Base-by-base conservation (phyloP, 306 rosid genomes). In the Vicia faba region DNA sequence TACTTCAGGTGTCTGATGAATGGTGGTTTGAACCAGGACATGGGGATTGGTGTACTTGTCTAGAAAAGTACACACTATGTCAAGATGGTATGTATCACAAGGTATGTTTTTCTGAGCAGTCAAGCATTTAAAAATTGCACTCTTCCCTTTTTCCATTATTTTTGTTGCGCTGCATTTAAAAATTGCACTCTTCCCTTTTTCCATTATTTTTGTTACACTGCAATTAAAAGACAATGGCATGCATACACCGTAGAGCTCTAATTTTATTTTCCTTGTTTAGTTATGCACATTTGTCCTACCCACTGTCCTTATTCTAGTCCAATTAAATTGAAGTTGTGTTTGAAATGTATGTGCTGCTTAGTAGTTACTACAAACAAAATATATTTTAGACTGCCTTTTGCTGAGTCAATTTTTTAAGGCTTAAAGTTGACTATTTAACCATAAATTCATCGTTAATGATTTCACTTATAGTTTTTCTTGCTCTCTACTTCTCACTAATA, bases 21-120 rank as follows among this genome's bases (percentile, higher is more conserved):
- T 92, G 98, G 96, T 92, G 96, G 96, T 92, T 87, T 69, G 91
- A 89, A 87, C 98, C 96, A 29, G 98, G 98, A 73, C 98, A 92
- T 69, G 98, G 98, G 76, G 93, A 89, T 84, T 89, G 96, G 98
- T 71, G 81, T 77, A 89, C 93, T 64, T 89, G 96, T 81, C 86
- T 92, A 51, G 98, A 92, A 83, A 85, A 78, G 78, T 92, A 89
- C 69, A 83, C 79, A 43, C 87, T 92, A 38, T 86, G 93, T 82
- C 89, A 93, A 74, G 98, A 92, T 71, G 96, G 98, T 49, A 87
- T 89, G 82, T 89, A 92, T 84, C 98, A 92, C 78, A 92, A 92
- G 98, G 98, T 92, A 86, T 23, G 80, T 70, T 50, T 67, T 20
- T 15, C 54, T 51, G 45, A 31, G 71, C 49, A 72, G 68, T 12